Base-by-base conservation (phyloP, 768 basidiomycete genomes). In the Agaricus blazei region DNA sequence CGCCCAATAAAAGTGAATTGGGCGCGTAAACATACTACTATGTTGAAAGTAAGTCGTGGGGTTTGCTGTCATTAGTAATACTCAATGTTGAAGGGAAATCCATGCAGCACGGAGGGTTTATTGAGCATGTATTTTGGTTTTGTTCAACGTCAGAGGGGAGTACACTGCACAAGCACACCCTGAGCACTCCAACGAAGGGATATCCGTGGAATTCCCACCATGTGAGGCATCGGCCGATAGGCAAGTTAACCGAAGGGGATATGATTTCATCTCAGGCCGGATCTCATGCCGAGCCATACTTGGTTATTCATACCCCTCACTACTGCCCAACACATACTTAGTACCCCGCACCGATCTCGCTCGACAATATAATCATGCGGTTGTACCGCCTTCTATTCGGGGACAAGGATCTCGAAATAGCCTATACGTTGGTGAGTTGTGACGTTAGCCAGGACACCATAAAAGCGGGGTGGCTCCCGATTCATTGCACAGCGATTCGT, bases 351-450 rank as follows among this genome's bases (percentile, higher is more conserved):
- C 54, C 43, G 44, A 56, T 50, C 48, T 50, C 31, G 49, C 19
- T 47, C 42, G 47, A 27, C 7, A 43, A 28, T n/a, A 63, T 62
- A 62, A 58, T 63, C 62, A 61, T 60, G 59, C 62, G 62, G 59
- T 45, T 65, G 42, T 60, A 58, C 19, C 54, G 56, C 38, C 48
- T 60, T 28, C 48, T 67, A 31, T 57, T 60, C 56, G 62, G 62
- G 54, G 57, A 40, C 36, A 62, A 58, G 43, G 52, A 58, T 36
- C 49, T 43, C 24, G 56, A 60, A 44, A 54, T 61, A 29, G 57
- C 43, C 53, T 67, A 67, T 52, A 62, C 57, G 27, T 52, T 69
- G 63, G 67, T 68, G 63, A 67, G 68, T 64, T 34, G 58, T 60
- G 59, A 63, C 61, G 60, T 61, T 63, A 60, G 26, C 3, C 15